These are phyloP conservation scores for Colletotrichum viniferum DNA, from an alignment of 2,329 filamentous ascomycete genomes.

Conservation along the genomic window DNA sequence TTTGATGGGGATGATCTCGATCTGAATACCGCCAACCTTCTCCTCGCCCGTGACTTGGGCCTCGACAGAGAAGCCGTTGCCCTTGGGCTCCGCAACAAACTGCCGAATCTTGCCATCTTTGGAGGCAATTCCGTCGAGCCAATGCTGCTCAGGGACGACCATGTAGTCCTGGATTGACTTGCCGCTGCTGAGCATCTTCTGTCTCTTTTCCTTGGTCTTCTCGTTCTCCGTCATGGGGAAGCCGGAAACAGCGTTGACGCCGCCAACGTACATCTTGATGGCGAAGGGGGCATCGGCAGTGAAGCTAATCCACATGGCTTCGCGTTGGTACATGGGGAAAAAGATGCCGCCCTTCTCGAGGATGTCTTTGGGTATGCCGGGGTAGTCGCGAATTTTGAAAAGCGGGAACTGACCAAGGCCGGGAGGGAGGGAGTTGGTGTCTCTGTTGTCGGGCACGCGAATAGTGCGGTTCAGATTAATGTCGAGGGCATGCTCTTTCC, in stretches of 20 bases:
- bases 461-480: constrained; percentile 46
- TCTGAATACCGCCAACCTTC: constrained; percentile 42
- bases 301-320: constrained; percentile 46
- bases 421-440: constrained; percentile 36
- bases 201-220: constrained; percentile 14
- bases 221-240: constrained; percentile 29
- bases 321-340: constrained; percentile 48
- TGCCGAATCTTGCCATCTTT: constrained; percentile 44
- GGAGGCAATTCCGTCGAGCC: constrained; percentile 44
- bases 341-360: constrained; percentile 46
- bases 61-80: constrained; percentile 47
- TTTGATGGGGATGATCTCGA: constrained; percentile 39
- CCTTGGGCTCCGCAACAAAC: constrained; percentile 51
- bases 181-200: not conserved
- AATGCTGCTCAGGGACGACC: constrained; percentile 38
- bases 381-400: constrained; percentile 36
- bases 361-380: constrained; percentile 37
- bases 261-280: constrained; percentile 43
- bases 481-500: constrained; percentile 24
- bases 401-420: constrained; percentile 42
- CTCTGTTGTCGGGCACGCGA: constrained; percentile 44
- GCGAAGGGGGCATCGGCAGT: constrained; percentile 30
- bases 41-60: constrained; percentile 48
- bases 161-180: constrained; percentile 34
- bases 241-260: constrained; percentile 44